Conservation (phyloP, 768 basidiomycete genomes). For the Lepiota brunneoincarnata region DNA sequence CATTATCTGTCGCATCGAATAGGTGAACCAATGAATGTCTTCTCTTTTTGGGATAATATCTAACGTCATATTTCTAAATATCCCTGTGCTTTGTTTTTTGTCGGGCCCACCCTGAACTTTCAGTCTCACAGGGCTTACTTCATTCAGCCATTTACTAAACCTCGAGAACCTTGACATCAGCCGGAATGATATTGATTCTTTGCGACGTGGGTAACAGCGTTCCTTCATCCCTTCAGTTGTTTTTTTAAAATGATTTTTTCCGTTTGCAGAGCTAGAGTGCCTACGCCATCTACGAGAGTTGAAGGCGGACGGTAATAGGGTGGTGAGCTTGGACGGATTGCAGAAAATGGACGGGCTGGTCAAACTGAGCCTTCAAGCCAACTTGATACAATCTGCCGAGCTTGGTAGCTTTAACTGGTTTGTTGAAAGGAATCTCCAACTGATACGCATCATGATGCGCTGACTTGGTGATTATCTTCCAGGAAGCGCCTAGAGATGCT, state of each 20-base stretch:
- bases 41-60: conserved; percentile 11
- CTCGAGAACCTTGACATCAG: conserved; percentile 91
- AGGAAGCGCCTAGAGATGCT: conserved; percentile 76
- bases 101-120: conserved; percentile 9
- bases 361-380: conserved; percentile 80
- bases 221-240: conserved; percentile 12
- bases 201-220: conserved; percentile 64
- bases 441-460: conserved; percentile 7
- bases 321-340: conserved; percentile 72
- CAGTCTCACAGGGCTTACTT: conserved; percentile 83
- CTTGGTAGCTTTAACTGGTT: conserved; percentile 67
- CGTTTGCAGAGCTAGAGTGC: conserved; percentile 69
- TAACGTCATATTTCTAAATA: conserved; percentile 12
- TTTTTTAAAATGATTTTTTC: conserved; percentile 12
- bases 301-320: conserved; percentile 83
- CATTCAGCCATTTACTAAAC: conserved; percentile 82
- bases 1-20: conserved; percentile 76
- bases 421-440: conserved; percentile 25
- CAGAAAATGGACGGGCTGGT: conserved; percentile 77
- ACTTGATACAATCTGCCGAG: conserved; percentile 63
- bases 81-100: conserved; percentile 8
- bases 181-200: conserved; percentile 82
- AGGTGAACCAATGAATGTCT: conserved; percentile 41
- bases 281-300: conserved; percentile 86
- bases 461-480: conserved; percentile 16